phyloP scores from a whole-genome alignment of 139 green algal genomes.

The Coccomyxa sp. region DNA sequence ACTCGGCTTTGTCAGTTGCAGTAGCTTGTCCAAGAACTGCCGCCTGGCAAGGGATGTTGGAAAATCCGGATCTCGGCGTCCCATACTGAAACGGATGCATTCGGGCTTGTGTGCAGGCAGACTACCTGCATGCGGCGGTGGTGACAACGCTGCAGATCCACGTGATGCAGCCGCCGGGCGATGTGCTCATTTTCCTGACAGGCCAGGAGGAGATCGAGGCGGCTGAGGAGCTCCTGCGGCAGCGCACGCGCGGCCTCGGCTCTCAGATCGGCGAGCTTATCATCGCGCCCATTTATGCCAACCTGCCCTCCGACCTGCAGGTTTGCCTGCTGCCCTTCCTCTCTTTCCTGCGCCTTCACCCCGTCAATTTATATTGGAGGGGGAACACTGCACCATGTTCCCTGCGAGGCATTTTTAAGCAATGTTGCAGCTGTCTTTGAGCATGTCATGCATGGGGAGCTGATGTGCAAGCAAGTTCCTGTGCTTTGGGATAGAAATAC shows the following conservation, averaged over 20 bases:
- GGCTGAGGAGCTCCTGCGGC: slow-evolving; percentile 85
- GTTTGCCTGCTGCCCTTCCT: slow-evolving; percentile 1
- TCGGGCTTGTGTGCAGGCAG: slow-evolving; percentile 45
- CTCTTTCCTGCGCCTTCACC: neutral
- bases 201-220: slow-evolving; percentile 98
- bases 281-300: slow-evolving; percentile 96
- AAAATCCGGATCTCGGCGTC: too few relatives aligned
- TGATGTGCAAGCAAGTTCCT: too few relatives aligned
- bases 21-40: too few relatives aligned
- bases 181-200: slow-evolving; percentile 96
- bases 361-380: neutral
- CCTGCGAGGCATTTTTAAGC: too few relatives aligned
- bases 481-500: too few relatives aligned
- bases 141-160: slow-evolving; percentile 81
- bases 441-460: too few relatives aligned
- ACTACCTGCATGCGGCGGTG: slow-evolving; percentile 86
- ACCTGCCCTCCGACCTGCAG: slow-evolving; percentile 92
- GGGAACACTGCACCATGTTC: neutral
- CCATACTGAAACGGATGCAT: too few relatives aligned
- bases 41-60: too few relatives aligned
- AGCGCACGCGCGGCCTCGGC: slow-evolving; percentile 59
- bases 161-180: slow-evolving; percentile 76
- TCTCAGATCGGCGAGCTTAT: slow-evolving; percentile 91
- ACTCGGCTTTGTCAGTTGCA: too few relatives aligned
- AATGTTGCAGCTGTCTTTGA: too few relatives aligned